Evolutionary conservation across 345 rosid species (phyloP), one percentile per base, ranked within the genome.

Genomic region (Gossypium bickii): DNA sequence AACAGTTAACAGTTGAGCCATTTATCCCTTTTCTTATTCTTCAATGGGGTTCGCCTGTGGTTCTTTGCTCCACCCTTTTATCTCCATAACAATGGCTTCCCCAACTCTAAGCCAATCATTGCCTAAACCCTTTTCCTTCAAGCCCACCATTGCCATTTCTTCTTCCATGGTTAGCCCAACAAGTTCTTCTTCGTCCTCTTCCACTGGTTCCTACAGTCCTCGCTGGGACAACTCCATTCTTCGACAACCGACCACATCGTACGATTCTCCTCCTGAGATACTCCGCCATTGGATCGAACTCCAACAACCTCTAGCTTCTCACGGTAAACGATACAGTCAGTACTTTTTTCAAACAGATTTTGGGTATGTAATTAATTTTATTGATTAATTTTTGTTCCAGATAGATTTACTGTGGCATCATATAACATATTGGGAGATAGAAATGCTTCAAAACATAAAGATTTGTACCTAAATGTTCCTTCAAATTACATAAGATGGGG

Each of bases 391-490:
- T 67, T 20, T 73, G 72, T 16, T 80, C 56, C 80, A 86, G 94
- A 86, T 79, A 89, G 84, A 78, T 83, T 93, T 79, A 87, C 78
- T 0, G 78, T 93, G 58, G 88, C 85, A 60, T 90, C 94, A 0
- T 90, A 93, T 84, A 93, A 93, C 79, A 88, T 93, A 80, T 68
- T 93, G 81, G 98, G 87, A 71, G 91, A 88, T 58, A 79, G 81
- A 77, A 90, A 93, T 80, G 86, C 94, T 60, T 86, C 64, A 20
- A 82, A 85, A 20, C 98, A 90, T 84, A 77, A 52, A 68, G 90
- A 88, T 80, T 69, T 93, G 74, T 93, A 90, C 80, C 43, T 79
- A 56, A 86, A 88, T 65, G 90, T 93, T 34, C 84, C 92, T 65
- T 80, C 82, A 11, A 52, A 66, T 72, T 82, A 83, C 80, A 49